Percentiles rank a stretch among this genome's conserved stretches.
Conservation (phyloP, 306 rosid genomes). For the Senna siamea region DNA sequence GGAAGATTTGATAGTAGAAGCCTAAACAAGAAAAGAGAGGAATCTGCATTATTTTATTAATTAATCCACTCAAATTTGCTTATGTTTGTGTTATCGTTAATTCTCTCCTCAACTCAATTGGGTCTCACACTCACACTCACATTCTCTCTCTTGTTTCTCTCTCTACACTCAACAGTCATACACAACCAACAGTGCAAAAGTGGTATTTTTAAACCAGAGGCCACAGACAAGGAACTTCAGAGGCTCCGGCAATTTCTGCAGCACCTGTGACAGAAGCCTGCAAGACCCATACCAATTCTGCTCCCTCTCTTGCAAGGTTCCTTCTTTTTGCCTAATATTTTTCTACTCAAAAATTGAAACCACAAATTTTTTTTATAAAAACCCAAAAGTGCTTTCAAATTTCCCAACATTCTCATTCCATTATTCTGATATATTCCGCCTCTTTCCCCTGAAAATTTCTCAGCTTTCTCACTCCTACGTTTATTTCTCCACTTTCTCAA, state of each 20-base stretch:
- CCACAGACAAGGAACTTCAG: conserved; percentile 63
- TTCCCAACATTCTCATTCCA: not conserved
- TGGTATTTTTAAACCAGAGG: conserved; percentile 82
- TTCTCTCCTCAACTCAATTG: too few relatives aligned
- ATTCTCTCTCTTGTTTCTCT: not conserved
- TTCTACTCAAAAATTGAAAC: too few relatives aligned
- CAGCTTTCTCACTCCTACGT: too few relatives aligned
- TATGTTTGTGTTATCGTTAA: too few relatives aligned
- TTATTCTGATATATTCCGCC: not conserved
- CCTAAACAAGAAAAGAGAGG: not conserved
- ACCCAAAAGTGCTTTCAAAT: not conserved
- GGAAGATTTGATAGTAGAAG: not conserved
- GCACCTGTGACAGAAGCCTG: conserved; percentile 79
- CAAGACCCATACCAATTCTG: conserved; percentile 82
- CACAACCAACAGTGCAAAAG: conserved; percentile 88
- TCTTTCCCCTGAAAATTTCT: not conserved
- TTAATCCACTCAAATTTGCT: too few relatives aligned
- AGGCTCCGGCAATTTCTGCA: conserved; percentile 77
- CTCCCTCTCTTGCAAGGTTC: conserved; percentile 92
- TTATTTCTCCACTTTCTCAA: too few relatives aligned
- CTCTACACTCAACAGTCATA: conserved; percentile 69
- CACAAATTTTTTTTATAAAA: too few relatives aligned
- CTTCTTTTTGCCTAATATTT: too few relatives aligned
- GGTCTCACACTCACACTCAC: too few relatives aligned
- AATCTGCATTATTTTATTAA: not conserved